Conservation (phyloP, 139 green algal genomes). For the Haematococcus lacustris region DNA sequence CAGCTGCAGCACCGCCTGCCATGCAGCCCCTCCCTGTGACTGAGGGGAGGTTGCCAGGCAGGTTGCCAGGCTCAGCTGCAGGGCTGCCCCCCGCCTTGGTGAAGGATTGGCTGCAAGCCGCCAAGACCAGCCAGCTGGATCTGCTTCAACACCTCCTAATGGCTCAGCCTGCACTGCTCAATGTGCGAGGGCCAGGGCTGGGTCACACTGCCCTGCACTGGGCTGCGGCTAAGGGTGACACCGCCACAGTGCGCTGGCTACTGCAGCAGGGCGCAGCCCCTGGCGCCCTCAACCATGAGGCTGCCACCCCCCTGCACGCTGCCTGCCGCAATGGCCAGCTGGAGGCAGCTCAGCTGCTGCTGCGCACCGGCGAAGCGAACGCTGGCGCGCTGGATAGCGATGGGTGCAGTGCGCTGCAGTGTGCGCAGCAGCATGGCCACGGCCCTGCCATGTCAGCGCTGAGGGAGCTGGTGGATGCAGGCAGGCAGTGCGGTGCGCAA, state of each 20-base stretch:
- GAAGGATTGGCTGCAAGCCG: slow-evolving; percentile 10
- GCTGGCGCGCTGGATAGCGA: no score
- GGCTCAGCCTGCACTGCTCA: slow-evolving; percentile 20
- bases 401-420: no score
- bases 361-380: background rate
- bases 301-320: slow-evolving; percentile 55
- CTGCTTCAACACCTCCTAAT: slow-evolving; percentile 10
- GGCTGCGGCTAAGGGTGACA: slow-evolving; percentile 32
- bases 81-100: background rate
- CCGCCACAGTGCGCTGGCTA: slow-evolving; percentile 50
- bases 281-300: slow-evolving; percentile 48
- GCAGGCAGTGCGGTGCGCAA: no score
- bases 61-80: no score
- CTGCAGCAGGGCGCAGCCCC: slow-evolving; percentile 27
- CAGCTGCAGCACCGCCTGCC: no score
- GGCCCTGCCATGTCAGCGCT: no score
- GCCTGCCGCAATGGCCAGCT: slow-evolving; percentile 37
- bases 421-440: no score
- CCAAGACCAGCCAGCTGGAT: slow-evolving; percentile 4
- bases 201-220: slow-evolving; percentile 56
- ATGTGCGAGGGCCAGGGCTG: slow-evolving; percentile 17
- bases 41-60: no score
- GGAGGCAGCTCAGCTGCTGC: background rate
- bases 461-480: no score
- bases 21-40: no score